These are phyloP conservation scores for Teunomyces lycoperdinae DNA, from an alignment of 805 yeast species.

Conservation along the genomic window DNA sequence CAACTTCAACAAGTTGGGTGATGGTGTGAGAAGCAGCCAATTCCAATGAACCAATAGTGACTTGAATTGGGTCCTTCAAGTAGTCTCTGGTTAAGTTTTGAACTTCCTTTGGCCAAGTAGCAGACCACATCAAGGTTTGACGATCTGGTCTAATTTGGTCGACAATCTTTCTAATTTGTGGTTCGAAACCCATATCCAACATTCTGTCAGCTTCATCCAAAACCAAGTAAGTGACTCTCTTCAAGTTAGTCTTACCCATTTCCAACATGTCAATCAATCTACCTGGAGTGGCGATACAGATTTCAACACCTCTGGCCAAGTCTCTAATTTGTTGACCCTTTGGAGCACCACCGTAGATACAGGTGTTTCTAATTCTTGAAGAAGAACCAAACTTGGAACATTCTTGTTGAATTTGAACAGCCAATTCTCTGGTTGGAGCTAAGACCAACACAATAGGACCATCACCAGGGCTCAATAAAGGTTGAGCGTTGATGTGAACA, in stretches of 20 bases:
- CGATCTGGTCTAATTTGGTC: slow-evolving; percentile 99
- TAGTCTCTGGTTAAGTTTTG: slow-evolving; percentile 90
- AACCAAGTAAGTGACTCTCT: slow-evolving; percentile 95
- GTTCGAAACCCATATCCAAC: slow-evolving; percentile 99
- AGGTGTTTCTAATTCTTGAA: slow-evolving; percentile 92
- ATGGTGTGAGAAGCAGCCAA: slow-evolving; percentile 95
- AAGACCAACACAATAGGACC: slow-evolving; percentile 95
- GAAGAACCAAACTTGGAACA: slow-evolving; percentile 91
- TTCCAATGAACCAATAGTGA: slow-evolving; percentile 93
- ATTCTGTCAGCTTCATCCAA: slow-evolving; percentile 99
- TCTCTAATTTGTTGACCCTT: slow-evolving; percentile 97
- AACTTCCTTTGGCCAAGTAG: slow-evolving; percentile 99
- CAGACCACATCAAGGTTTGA: slow-evolving; percentile 99
- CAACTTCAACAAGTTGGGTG: slow-evolving; percentile 88
- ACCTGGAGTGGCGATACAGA: slow-evolving; percentile 97
- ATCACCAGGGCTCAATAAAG: slow-evolving; percentile 87
- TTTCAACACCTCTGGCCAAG: slow-evolving; percentile 91
- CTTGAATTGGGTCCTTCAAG: slow-evolving; percentile 91
- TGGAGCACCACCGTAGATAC: slow-evolving; percentile 99
- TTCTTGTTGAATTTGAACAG: slow-evolving; percentile 95
- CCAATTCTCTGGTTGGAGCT: slow-evolving; percentile 99
- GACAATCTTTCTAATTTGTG: slow-evolving; percentile 97
- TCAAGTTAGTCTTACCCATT: slow-evolving; percentile 88
- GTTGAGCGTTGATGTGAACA: slow-evolving; percentile 98
- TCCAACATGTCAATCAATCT: slow-evolving; percentile 97